These are phyloP conservation scores for Pythium chondricola DNA, from an alignment of 352 stramenopile species.

Conservation along the genomic window DNA sequence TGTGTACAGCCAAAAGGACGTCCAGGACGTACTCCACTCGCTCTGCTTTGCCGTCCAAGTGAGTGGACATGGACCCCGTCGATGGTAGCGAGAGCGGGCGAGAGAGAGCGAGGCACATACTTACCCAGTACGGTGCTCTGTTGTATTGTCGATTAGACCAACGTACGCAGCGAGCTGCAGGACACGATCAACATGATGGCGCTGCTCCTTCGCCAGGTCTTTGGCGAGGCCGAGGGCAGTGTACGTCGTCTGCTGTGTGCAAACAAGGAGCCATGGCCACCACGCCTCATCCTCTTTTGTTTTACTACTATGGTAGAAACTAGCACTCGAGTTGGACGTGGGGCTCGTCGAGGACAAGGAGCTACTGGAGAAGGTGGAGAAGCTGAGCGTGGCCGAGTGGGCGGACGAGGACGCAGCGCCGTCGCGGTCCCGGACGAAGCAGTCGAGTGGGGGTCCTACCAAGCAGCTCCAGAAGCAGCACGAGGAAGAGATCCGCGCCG, in stretches of 20 bases:
- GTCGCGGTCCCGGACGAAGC: not conserved
- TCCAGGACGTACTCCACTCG: slow-evolving; percentile 66
- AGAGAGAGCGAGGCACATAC: not conserved
- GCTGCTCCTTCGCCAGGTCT: slow-evolving; percentile 74
- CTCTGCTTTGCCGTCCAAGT: slow-evolving; percentile 81
- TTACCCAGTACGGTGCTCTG: not conserved
- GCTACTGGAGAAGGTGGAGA: slow-evolving; percentile 69
- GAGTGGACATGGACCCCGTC: no score
- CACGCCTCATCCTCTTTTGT: not conserved
- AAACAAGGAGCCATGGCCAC: not conserved
- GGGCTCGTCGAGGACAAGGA: slow-evolving; percentile 68
- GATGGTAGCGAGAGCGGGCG: not conserved
- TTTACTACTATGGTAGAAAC: slow-evolving; percentile 25
- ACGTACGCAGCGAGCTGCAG: slow-evolving; percentile 68
- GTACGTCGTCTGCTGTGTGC: slow-evolving; percentile 21
- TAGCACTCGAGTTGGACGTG: slow-evolving; percentile 66
- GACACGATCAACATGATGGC: slow-evolving; percentile 87
- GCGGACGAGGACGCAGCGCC: slow-evolving; percentile 23
- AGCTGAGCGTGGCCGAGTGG: slow-evolving; percentile 71
- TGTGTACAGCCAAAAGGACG: slow-evolving; percentile 79
- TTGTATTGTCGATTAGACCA: slow-evolving; percentile 32
- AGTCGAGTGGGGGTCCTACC: not conserved
- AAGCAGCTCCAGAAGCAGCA: slow-evolving; percentile 25
- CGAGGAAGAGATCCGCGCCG: slow-evolving; percentile 58
- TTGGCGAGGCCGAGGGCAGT: slow-evolving; percentile 58